These are phyloP conservation scores for Spirogloea muscicola DNA, from an alignment of 139 green algal genomes.

Conservation along the genomic window DNA sequence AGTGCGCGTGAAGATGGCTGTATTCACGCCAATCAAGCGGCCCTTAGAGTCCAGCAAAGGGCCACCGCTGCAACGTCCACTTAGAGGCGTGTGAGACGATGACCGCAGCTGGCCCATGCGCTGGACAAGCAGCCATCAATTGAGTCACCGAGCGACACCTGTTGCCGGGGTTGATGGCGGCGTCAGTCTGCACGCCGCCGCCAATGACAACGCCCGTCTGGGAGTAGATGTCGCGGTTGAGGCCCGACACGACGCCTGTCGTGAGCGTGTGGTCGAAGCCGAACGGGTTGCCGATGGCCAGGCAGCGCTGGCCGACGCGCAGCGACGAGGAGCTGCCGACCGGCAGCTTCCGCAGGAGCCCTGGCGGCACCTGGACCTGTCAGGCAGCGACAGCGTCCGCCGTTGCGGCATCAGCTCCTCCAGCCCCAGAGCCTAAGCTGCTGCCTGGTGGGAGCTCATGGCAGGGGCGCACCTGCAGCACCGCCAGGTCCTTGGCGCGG, in stretches of 20 bases:
- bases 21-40: slow-evolving; percentile 65
- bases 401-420: not conserved
- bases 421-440: not conserved
- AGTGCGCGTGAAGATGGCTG: slow-evolving; percentile 63
- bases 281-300: slow-evolving; percentile 61
- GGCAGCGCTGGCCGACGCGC: slow-evolving; percentile 50
- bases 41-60: slow-evolving; percentile 71
- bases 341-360: slow-evolving; percentile 21
- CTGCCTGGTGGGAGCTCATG: not conserved
- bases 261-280: slow-evolving; percentile 60
- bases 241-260: slow-evolving; percentile 58
- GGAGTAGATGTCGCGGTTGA: slow-evolving; percentile 54
- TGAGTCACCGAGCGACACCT: slow-evolving; percentile 5
- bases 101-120: not conserved
- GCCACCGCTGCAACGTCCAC: slow-evolving; percentile 54
- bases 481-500: slow-evolving; percentile 51
- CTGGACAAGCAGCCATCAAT: not conserved
- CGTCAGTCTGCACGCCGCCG: slow-evolving; percentile 64
- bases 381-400: not conserved
- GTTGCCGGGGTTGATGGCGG: slow-evolving; percentile 61
- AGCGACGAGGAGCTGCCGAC: slow-evolving; percentile 23
- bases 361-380: slow-evolving; percentile 46
- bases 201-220: slow-evolving; percentile 73
- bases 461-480: slow-evolving; percentile 40
- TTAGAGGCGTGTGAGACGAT: not conserved